These are phyloP conservation scores for Stemphylium lycopersici DNA, from an alignment of 2,329 filamentous ascomycete genomes.

Conservation along the genomic window DNA sequence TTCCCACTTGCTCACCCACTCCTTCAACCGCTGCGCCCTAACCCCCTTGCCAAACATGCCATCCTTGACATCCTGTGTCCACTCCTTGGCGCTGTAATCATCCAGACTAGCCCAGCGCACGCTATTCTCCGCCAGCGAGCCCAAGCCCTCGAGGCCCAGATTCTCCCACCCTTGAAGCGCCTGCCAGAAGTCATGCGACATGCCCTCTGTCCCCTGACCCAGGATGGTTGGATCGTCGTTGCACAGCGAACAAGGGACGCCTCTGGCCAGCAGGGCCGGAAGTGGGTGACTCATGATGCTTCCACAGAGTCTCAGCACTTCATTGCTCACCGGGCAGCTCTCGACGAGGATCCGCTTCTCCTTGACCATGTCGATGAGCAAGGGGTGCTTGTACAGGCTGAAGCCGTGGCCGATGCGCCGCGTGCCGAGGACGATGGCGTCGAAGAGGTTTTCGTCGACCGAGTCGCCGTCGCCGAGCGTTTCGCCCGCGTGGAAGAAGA, in stretches of 20 bases:
- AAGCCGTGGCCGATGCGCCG: constrained; percentile 89
- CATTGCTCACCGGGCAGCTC: constrained; percentile 89
- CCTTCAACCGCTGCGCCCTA: constrained; percentile 73
- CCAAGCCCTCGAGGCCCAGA: constrained; percentile 83
- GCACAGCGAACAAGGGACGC: constrained; percentile 81
- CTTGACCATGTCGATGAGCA: constrained; percentile 86
- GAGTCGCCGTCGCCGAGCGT: constrained; percentile 78
- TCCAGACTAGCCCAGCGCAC: constrained; percentile 89
- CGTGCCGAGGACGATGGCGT: constrained; percentile 85
- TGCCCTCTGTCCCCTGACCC: constrained; percentile 78
- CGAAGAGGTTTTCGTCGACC: constrained; percentile 85
- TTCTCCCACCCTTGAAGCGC: constrained; percentile 91
- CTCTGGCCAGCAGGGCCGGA: constrained; percentile 81
- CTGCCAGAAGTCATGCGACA: constrained; percentile 95
- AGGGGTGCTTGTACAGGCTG: constrained; percentile 87
- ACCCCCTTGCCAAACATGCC: constrained; percentile 73
- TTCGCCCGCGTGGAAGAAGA: constrained; percentile 96
- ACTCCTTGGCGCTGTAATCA: constrained; percentile 73
- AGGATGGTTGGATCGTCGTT: constrained; percentile 92
- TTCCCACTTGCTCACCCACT: constrained; percentile 86
- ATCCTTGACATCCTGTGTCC: constrained; percentile 74
- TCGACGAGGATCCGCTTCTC: constrained; percentile 88
- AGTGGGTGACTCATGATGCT: constrained; percentile 80
- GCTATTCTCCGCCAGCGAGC: constrained; percentile 88
- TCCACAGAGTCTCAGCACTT: constrained; percentile 78